Evolutionary conservation across 768 basidiomycete genomes (phyloP).

Genomic region (Amanita muscaria): DNA sequence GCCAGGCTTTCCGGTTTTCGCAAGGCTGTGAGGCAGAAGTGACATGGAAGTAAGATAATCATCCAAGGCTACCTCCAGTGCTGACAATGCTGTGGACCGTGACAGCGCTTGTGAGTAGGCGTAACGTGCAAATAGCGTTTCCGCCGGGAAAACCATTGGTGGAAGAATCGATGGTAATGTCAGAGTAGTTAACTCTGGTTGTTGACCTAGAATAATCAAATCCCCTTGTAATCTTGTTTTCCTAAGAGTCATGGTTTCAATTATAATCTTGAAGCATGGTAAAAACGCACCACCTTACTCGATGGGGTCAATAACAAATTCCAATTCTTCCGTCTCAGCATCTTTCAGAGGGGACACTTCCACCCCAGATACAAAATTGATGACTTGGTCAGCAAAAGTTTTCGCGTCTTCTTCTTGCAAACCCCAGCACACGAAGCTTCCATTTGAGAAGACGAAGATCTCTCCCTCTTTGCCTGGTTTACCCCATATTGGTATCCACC

Average conservation of each 20-base stretch:
- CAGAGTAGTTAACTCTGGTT: slow-evolving; percentile 46
- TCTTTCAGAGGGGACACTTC: slow-evolving; percentile 60
- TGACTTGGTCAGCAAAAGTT: slow-evolving; percentile 55
- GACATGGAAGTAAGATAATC: slow-evolving; percentile 79
- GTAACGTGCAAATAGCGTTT: slow-evolving; percentile 80
- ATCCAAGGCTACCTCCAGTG: slow-evolving; percentile 79
- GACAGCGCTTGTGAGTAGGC: slow-evolving; percentile 89
- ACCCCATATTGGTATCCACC: slow-evolving; percentile 73
- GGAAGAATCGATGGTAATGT: slow-evolving; percentile 36
- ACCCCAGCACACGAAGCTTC: slow-evolving; percentile 89
- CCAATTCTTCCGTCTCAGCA: slow-evolving; percentile 82
- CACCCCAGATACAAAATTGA: slow-evolving; percentile 41
- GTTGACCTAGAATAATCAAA: slow-evolving; percentile 78
- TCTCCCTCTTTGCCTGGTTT: slow-evolving; percentile 57
- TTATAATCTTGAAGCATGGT: slow-evolving; percentile 8
- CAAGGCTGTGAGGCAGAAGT: slow-evolving; percentile 64
- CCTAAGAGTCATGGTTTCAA: slow-evolving; percentile 30
- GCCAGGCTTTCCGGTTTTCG: slow-evolving; percentile 76
- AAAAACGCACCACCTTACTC: slow-evolving; percentile 52
- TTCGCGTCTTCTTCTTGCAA: slow-evolving; percentile 67
- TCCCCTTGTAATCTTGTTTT: slow-evolving; percentile 86
- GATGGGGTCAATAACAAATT: slow-evolving; percentile 84
- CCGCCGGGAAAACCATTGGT: slow-evolving; percentile 50
- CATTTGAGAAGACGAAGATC: slow-evolving; percentile 82
- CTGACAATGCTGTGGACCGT: slow-evolving; percentile 80